phyloP scores from a whole-genome alignment of 2,329 filamentous ascomycete genomes.

The Aspergillus cejpii region DNA sequence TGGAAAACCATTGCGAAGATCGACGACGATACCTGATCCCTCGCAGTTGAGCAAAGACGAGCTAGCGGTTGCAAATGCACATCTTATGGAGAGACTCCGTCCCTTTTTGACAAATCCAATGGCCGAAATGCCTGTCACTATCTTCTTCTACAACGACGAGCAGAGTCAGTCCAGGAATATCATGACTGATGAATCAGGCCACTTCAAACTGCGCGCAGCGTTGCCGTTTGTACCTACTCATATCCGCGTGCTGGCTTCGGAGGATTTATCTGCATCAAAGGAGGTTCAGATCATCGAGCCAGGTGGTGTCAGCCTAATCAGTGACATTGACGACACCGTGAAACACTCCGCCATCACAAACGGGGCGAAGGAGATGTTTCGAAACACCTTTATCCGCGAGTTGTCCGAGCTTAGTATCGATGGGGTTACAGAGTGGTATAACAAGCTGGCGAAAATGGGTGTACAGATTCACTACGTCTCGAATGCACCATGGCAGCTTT shows the following conservation, averaged over 20 bases:
- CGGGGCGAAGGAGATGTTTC: constrained; percentile 88
- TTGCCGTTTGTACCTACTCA: constrained; percentile 88
- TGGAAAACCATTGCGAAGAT: constrained; percentile 31
- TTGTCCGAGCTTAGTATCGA: constrained; percentile 73
- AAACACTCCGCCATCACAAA: constrained; percentile 87
- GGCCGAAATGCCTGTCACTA: constrained; percentile 68
- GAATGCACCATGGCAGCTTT: constrained; percentile 98
- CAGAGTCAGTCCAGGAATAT: constrained; percentile 78
- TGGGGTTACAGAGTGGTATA: constrained; percentile 88
- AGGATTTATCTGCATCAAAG: constrained; percentile 74
- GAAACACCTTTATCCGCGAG: constrained; percentile 89
- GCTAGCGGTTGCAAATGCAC: constrained; percentile 69
- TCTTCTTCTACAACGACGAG: constrained; percentile 89
- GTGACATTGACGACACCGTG: constrained; percentile 95
- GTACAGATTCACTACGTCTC: constrained; percentile 95
- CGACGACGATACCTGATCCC: constrained; percentile 41
- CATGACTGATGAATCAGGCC: constrained; percentile 77
- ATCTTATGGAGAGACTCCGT: constrained; percentile 77
- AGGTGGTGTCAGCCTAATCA: constrained; percentile 82
- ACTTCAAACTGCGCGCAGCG: constrained; percentile 73
- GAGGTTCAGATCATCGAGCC: constrained; percentile 70
- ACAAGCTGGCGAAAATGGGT: constrained; percentile 65
- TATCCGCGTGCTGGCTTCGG: constrained; percentile 77
- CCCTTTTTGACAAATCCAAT: constrained; percentile 86
- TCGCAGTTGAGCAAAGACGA: constrained; percentile 63